Conservation (phyloP, 1,284 basidiomycete species). For the Austroboletus novae-zelandiae region DNA sequence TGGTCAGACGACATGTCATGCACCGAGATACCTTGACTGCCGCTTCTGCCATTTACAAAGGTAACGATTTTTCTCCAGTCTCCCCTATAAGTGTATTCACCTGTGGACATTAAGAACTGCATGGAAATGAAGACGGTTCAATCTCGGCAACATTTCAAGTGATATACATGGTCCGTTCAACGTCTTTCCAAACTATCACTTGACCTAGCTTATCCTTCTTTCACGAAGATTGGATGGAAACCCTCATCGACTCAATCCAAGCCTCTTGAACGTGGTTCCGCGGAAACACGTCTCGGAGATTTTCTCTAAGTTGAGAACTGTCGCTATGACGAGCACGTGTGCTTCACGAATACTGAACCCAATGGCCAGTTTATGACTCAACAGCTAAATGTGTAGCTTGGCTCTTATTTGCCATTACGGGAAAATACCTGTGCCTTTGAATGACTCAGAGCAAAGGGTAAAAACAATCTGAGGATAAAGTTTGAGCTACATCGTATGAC, state of each 20-base stretch:
- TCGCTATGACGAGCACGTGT: neutral
- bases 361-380: too few species aligned
- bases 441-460: too few species aligned
- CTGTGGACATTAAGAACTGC: conserved; percentile 57
- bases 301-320: conserved; percentile 47
- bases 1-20: conserved; percentile 60
- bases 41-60: conserved; percentile 91
- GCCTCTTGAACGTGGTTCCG: conserved; percentile 84
- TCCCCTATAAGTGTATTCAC: conserved; percentile 6
- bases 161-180: conserved; percentile 78
- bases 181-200: neutral
- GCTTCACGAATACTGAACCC: too few species aligned
- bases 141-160: conserved; percentile 96
- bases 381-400: too few species aligned
- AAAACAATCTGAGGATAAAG: too few species aligned
- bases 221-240: conserved; percentile 94
- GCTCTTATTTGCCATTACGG: too few species aligned
- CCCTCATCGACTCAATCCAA: conserved; percentile 83
- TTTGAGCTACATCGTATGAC: too few species aligned
- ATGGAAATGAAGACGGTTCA: conserved; percentile 79
- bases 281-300: conserved; percentile 79
- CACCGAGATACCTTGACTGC: conserved; percentile 88
- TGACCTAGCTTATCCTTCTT: neutral
- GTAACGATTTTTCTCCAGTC: conserved; percentile 36
- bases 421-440: too few species aligned